These are phyloP conservation scores for Cymbopogon citratus DNA, from an alignment of 176 grass and related monocot genomes.

Conservation along the genomic window DNA sequence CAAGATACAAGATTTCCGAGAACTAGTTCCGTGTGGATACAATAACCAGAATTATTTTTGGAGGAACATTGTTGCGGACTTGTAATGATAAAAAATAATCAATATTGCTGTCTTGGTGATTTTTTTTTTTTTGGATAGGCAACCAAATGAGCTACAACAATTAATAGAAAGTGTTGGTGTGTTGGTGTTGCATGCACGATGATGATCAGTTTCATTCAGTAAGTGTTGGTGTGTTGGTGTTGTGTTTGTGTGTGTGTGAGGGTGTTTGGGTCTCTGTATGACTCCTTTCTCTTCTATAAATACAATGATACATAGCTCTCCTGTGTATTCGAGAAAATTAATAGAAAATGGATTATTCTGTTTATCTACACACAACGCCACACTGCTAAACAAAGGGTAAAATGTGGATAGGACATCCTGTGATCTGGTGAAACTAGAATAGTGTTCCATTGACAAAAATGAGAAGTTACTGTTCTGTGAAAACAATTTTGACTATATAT, in stretches of 20 bases:
- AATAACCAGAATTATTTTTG: background rate
- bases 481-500: background rate
- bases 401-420: background rate
- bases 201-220: no score
- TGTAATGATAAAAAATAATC: background rate
- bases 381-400: background rate
- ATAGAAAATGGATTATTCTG: background rate
- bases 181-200: no score
- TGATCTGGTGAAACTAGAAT: background rate
- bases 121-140: background rate
- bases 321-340: no score
- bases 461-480: background rate
- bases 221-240: no score
- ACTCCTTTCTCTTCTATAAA: no score
- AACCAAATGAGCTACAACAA: background rate
- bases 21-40: background rate
- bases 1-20: background rate
- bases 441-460: background rate
- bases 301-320: no score
- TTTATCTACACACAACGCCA: background rate
- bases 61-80: background rate
- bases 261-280: no score
- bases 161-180: background rate
- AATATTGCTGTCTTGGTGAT: background rate
- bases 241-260: no score